Evolutionary conservation across 2,329 filamentous ascomycete genomes (phyloP).

Genomic region (Talaromyces marneffei): DNA sequence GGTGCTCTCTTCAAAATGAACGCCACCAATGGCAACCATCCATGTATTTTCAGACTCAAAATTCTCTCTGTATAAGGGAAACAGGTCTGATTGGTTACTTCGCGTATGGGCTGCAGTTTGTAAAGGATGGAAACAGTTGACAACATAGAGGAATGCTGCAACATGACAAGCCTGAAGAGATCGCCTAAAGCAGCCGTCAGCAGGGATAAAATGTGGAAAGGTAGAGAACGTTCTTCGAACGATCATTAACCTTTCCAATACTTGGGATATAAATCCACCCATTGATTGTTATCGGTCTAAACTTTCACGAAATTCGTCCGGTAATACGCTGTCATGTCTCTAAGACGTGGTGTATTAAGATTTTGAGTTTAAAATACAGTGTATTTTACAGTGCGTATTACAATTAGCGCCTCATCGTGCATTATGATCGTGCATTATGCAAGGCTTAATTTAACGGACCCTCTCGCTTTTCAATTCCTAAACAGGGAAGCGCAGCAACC

Average conservation of each 20-base stretch:
- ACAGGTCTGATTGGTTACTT: background rate
- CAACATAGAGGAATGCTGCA: background rate
- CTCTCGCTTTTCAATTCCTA: background rate
- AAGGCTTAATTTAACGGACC: background rate
- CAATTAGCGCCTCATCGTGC: background rate
- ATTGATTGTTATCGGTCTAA: background rate
- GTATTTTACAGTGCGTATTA: background rate
- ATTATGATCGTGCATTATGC: background rate
- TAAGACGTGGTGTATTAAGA: background rate
- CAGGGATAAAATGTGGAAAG: background rate
- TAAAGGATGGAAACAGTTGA: background rate
- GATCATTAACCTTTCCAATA: background rate
- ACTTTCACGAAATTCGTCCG: background rate
- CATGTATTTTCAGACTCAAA: background rate
- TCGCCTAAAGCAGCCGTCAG: background rate
- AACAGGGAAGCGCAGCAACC: background rate
- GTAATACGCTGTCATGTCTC: background rate
- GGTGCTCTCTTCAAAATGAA: background rate
- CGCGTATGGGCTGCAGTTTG: background rate
- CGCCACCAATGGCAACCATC: background rate
- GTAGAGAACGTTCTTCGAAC: background rate
- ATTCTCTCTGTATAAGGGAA: background rate
- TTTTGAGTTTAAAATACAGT: background rate
- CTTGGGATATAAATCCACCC: background rate
- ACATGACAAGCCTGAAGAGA: background rate